phyloP scores from a whole-genome alignment of 78 protist species.

The Bodo saltans region DNA sequence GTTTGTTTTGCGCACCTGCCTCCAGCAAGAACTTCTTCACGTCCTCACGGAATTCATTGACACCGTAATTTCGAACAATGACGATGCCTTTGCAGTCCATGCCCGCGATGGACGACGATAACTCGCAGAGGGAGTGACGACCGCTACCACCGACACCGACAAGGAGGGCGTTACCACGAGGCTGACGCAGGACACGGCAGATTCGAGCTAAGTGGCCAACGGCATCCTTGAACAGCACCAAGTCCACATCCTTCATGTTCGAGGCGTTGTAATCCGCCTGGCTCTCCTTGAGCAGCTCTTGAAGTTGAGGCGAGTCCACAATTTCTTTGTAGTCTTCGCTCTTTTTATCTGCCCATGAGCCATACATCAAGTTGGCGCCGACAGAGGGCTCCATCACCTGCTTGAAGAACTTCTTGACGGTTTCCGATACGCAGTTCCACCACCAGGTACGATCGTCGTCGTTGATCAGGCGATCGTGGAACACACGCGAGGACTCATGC shows the following conservation, averaged over 20 bases:
- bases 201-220: conserved; percentile 52
- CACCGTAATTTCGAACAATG: conserved; percentile 49
- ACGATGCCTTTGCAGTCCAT: conserved; percentile 20
- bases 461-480: conserved; percentile 66
- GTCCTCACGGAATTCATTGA: conserved; percentile 34
- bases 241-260: conserved; percentile 30
- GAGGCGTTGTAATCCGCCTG: conserved; percentile 24
- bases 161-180: conserved; percentile 69
- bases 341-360: conserved; percentile 19
- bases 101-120: conserved; percentile 45
- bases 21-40: conserved; percentile 38
- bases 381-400: not conserved
- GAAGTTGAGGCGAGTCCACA: not conserved
- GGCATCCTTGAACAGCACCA: conserved; percentile 75
- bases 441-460: conserved; percentile 53
- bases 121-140: conserved; percentile 41
- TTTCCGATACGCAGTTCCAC: not conserved
- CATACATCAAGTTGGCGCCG: conserved; percentile 40
- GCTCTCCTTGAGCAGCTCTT: conserved; percentile 29
- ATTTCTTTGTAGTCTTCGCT: conserved; percentile 1
- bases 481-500: conserved; percentile 72
- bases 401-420: not conserved
- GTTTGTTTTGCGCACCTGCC: conserved; percentile 57
- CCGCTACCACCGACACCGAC: conserved; percentile 73
- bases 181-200: conserved; percentile 50